phyloP scores from a whole-genome alignment of 129 eudicot genomes.

The Artemisia argyi region DNA sequence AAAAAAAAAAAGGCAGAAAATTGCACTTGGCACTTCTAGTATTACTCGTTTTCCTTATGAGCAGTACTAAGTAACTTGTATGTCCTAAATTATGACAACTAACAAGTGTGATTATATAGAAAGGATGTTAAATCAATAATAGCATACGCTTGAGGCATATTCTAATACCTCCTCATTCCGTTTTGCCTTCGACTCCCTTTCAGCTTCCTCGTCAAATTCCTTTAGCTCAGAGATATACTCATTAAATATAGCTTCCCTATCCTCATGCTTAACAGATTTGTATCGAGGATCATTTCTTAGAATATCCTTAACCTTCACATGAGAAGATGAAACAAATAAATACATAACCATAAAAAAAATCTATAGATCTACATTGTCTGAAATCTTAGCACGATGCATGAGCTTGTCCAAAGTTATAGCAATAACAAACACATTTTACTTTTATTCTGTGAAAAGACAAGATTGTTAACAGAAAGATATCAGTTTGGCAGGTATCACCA shows the following conservation, averaged over 20 bases:
- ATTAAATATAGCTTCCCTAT: constrained; percentile 69
- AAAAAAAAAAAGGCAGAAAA: too few species aligned
- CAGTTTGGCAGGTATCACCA: too few species aligned
- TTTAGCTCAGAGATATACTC: constrained; percentile 81
- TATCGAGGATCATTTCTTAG: constrained; percentile 77
- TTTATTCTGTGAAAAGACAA: too few species aligned
- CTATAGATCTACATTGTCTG: background rate
- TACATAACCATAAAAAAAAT: background rate
- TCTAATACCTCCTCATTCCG: constrained; percentile 74
- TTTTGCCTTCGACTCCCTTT: constrained; percentile 60
- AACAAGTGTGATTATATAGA: constrained; percentile 4
- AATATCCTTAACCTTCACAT: constrained; percentile 74
- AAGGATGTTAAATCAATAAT: background rate
- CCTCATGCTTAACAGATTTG: constrained; percentile 91
- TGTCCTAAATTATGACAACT: background rate
- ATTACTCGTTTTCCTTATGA: too few species aligned
- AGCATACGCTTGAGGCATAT: background rate
- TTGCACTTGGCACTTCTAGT: too few species aligned
- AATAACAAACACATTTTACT: constrained; percentile 10
- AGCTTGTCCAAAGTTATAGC: background rate
- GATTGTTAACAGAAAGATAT: too few species aligned
- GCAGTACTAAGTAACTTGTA: too few species aligned
- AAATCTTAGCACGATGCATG: constrained; percentile 7
- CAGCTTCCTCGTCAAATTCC: constrained; percentile 63
- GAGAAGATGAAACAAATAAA: constrained; percentile 24